Evolutionary conservation across 352 stramenopile genomes (phyloP), one percentile per base, ranked within the genome.

Genomic region (Phytophthora kernoviae): DNA sequence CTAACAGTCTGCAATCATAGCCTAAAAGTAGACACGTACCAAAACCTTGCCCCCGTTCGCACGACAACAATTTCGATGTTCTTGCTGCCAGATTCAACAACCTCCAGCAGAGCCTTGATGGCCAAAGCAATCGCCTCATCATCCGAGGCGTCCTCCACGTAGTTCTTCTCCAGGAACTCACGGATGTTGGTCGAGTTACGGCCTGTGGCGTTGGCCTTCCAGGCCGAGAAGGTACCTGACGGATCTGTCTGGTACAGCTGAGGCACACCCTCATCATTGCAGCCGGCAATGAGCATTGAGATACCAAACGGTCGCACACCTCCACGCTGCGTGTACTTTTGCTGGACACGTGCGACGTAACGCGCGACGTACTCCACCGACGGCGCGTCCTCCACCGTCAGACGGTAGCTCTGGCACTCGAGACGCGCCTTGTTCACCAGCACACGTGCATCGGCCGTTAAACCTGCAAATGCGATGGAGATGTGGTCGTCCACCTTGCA

Each of bases 101-200:
- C 94, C 77, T 99, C 97, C 26, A 99, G 81, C 65, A 99, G 87
- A 37, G 96, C 92, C 71, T 98, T 97, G 45, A 99, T 88, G 8
- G 95, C 91, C 30, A 99, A 82, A 54, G 90, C 88, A 15, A 98
- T 83, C 8, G 93, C 87, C 27, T 94, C 91, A 12, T 97, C 84
- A 58, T 99, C 93, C 33, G 79, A 85, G 61, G 99, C 82, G 48
- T 94, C 88, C 39, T 96, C 91, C 15, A 81, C 68, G 79, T 97
- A 99, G 77, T 99, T 96, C 79, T 99, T 99, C 75, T 99, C 98
- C 30, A 99, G 79, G 75, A 99, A 99, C 77, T 99, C 97, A 50
- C 96, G 84, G 52, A 99, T 96, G 71, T 94, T 98, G 69, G 98
- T 99, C 41, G 94, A 92, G 84, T 99, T 99, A 57, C 93, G 91